Evolutionary conservation across 805 yeast species (phyloP).

Genomic region (Yamadazyma olivae): DNA sequence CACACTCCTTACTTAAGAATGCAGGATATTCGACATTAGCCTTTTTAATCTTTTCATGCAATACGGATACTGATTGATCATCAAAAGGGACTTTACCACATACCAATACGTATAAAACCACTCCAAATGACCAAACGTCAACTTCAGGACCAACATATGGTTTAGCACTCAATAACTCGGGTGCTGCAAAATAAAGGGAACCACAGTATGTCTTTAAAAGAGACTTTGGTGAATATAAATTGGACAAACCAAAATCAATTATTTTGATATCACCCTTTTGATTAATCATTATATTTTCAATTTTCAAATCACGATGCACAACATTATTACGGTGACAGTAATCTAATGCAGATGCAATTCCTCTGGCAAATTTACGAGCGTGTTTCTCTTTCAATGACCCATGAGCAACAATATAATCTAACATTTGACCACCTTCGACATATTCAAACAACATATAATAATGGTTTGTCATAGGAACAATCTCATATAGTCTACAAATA

Average conservation of each 20-base stretch:
- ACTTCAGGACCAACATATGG: constrained; percentile 97
- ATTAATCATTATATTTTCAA: constrained; percentile 93
- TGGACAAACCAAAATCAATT: constrained; percentile 94
- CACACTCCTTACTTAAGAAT: constrained; percentile 74
- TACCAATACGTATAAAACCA: constrained; percentile 88
- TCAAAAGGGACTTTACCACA: constrained; percentile 99
- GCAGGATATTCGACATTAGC: constrained; percentile 92
- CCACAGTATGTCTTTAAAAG: constrained; percentile 94
- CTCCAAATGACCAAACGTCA: constrained; percentile 98
- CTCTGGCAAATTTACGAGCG: constrained; percentile 92
- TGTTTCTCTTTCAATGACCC: constrained; percentile 91
- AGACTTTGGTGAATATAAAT: constrained; percentile 68
- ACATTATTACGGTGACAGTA: constrained; percentile 92
- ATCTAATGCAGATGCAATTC: constrained; percentile 89
- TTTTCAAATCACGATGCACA: constrained; percentile 94
- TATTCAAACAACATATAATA: constrained; percentile 96
- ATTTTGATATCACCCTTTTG: constrained; percentile 92
- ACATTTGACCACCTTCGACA: constrained; percentile 95
- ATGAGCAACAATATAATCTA: constrained; percentile 95
- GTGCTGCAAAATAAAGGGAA: constrained; percentile 96
- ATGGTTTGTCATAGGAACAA: constrained; percentile 94
- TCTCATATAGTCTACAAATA: constrained; percentile 88
- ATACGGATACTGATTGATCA: constrained; percentile 85
- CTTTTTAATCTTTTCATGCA: constrained; percentile 90
- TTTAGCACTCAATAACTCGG: constrained; percentile 87